Evolutionary conservation across 345 rosid species (phyloP).

Genomic region (Salix caprea): DNA sequence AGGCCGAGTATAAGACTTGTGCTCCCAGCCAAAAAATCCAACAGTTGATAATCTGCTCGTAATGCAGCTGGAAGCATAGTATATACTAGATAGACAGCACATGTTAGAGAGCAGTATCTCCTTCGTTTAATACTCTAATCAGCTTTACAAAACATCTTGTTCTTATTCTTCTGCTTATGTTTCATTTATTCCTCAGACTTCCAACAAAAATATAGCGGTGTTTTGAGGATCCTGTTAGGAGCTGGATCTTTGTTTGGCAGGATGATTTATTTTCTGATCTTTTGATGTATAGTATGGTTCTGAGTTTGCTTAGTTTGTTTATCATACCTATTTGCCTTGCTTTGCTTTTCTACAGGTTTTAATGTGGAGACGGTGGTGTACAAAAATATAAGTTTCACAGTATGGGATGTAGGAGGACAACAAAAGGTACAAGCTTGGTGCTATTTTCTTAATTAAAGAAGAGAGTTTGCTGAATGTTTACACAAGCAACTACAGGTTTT

Average conservation of each 20-base stretch:
- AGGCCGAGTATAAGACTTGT: background rate
- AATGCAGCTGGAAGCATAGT: background rate
- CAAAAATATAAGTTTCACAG: constrained; percentile 45
- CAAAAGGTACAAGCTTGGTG: constrained; percentile 39
- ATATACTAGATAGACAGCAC: background rate
- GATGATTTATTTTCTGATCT: background rate
- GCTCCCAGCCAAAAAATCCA: background rate
- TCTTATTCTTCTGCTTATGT: background rate
- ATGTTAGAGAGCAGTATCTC: background rate
- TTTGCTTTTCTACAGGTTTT: constrained; percentile 39
- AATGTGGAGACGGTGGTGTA: constrained; percentile 61
- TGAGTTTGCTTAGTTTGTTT: background rate
- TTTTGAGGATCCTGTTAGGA: background rate
- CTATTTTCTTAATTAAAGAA: background rate
- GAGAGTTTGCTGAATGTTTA: background rate
- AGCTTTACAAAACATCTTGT: background rate
- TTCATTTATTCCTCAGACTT: background rate
- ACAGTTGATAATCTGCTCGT: background rate
- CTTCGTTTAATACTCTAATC: background rate
- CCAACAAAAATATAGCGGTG: background rate
- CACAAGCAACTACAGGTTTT: background rate
- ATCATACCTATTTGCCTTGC: background rate
- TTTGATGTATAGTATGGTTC: background rate
- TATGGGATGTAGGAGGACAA: constrained; percentile 81
- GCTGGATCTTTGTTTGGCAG: background rate